Percentiles rank a stretch among this genome's conserved stretches.
These are phyloP conservation scores for Spizellomyces sp. DNA, from an alignment of 192 early-diverging fungal genomes.

Conservation along the genomic window DNA sequence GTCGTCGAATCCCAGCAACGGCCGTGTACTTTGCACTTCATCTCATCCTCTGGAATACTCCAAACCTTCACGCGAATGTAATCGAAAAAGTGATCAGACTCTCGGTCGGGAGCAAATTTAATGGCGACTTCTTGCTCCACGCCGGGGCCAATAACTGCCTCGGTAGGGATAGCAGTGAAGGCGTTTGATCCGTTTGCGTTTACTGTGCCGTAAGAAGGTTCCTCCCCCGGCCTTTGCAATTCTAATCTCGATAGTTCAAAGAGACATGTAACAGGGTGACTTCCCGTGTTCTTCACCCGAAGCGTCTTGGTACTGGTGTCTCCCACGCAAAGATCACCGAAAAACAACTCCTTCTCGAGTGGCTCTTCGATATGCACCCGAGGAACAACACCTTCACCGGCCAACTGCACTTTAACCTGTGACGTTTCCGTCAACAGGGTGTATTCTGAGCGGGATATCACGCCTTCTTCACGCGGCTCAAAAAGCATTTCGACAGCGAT, in stretches of 20 bases:
- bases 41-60: not conserved
- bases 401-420: conserved; percentile 20
- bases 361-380: conserved; percentile 25
- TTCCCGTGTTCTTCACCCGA: conserved; percentile 29
- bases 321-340: conserved; percentile 43
- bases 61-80: conserved; percentile 25
- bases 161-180: conserved; percentile 29
- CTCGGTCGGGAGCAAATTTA: conserved; percentile 39
- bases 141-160: conserved; percentile 21
- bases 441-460: not conserved
- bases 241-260: conserved; percentile 14
- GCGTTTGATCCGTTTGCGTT: conserved; percentile 13
- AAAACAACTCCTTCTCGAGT: conserved; percentile 6
- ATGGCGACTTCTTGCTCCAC: conserved; percentile 34
- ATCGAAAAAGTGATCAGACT: conserved; percentile 40
- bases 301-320: conserved; percentile 32
- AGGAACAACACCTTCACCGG: conserved; percentile 44
- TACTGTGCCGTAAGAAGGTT: not conserved
- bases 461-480: not conserved
- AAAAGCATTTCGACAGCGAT: no score
- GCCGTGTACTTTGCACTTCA: conserved; percentile 27
- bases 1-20: conserved; percentile 48
- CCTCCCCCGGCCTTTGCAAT: not conserved
- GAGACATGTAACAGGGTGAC: conserved; percentile 17
- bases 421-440: conserved; percentile 9